Evolutionary conservation across 805 yeast genomes (phyloP), one percentile per base, ranked within the genome.

Genomic region (Starmerella floris): DNA sequence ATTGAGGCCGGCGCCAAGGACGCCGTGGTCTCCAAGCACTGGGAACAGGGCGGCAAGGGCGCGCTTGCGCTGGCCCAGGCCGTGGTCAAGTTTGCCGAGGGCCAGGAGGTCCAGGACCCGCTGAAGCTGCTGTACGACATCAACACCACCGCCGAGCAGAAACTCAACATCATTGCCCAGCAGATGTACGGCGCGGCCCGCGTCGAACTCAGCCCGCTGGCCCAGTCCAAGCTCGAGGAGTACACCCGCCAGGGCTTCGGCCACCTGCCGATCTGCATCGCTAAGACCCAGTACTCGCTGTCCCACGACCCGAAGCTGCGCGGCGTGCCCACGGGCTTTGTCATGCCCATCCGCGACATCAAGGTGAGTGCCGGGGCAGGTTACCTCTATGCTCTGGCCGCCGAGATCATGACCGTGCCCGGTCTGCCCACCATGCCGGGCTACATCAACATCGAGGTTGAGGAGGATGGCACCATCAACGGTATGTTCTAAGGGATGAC

Each of bases 361-460:
- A 79, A 93, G 65, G 87, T 87, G 35, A 81, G 94, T 32, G 81
- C 83, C 46, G 98, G 98, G 63, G 97, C 96, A 40, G 96, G 97
- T 9, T 88, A 88, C 64, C 70, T 88, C 57, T 88, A 87, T 59
- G 97, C 97, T 1, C 72, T 88, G 53, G 96, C 96, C 17, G 96
- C 94, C 42, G 94, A 88, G 64, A 88, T 88, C 58, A 85, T 80
- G 79, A 88, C 97, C 23, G 87, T 88, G 54, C 98, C 98, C 22
- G 98, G 98, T 48, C 69, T 88, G 58, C 93, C 97, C 41, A 88
- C 97, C 11, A 85, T 82, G 62, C 81, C 91, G 53, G 97, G 96
- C 20, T 88, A 82, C 69, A 85, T 88, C 95, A 83, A 87, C 58
- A 95, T 88, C 45, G 97, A 88, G 64, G 91, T 88, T 45, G 78